A percentile compares a stretch with the other conserved stretches of the same genome.
Evolutionary conservation across 1,284 basidiomycete genomes (phyloP).

Genomic region (Apiotrichum montevideense): DNA sequence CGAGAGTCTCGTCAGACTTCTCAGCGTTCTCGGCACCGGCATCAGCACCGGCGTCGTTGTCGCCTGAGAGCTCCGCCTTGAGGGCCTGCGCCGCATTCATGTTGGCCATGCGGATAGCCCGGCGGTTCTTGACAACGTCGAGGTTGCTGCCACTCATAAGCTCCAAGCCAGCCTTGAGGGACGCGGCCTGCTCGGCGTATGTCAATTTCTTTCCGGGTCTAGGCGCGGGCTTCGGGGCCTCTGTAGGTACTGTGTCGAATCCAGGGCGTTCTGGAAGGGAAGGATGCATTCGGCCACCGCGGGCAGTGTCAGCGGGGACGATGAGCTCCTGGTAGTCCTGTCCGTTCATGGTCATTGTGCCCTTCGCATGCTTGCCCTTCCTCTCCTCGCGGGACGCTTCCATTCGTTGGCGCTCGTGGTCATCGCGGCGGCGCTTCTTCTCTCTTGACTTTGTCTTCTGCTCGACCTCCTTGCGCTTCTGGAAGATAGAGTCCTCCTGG

Average conservation of each 20-base stretch:
- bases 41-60: slow-evolving; percentile 14
- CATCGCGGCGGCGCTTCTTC: slow-evolving; percentile 78
- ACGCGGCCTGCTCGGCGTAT: slow-evolving; percentile 20
- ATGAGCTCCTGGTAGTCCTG: slow-evolving; percentile 44
- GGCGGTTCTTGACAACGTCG: slow-evolving; percentile 79
- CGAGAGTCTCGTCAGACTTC: slow-evolving; percentile 9
- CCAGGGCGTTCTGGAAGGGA: slow-evolving; percentile 57
- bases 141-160: slow-evolving; percentile 59
- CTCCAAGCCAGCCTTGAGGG: slow-evolving; percentile 52
- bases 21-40: slow-evolving; percentile 23
- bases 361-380: background rate
- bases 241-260: slow-evolving; percentile 60
- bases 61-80: slow-evolving; percentile 77
- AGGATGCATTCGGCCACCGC: slow-evolving; percentile 45
- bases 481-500: slow-evolving; percentile 94
- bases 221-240: slow-evolving; percentile 7
- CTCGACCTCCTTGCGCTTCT: slow-evolving; percentile 85
- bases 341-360: slow-evolving; percentile 46
- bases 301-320: slow-evolving; percentile 24
- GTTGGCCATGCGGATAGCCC: slow-evolving; percentile 88
- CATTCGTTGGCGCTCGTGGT: slow-evolving; percentile 52
- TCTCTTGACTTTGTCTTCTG: slow-evolving; percentile 83
- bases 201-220: slow-evolving; percentile 27
- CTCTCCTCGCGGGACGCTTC: slow-evolving; percentile 12
- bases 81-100: slow-evolving; percentile 90